Base-by-base conservation (phyloP, 768 basidiomycete genomes). In the Macrolepiota dolichaula region DNA sequence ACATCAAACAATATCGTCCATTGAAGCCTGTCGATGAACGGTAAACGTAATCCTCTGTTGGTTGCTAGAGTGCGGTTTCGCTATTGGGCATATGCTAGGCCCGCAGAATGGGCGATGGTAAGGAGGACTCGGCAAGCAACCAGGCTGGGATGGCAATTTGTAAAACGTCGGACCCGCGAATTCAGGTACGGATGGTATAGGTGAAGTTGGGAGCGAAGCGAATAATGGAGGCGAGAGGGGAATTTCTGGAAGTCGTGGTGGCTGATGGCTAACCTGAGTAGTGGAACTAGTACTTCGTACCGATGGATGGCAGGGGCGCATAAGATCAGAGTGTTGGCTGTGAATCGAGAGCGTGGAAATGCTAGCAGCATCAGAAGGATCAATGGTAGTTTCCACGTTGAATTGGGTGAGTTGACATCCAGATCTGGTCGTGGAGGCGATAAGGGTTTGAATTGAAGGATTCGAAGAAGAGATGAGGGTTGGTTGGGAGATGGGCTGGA, bases 11-110 rank as follows among this genome's bases (percentile, higher is more conserved):
- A 68, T 58, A 17, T 63, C 51, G 52, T 70, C 69, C 38, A 64
- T 62, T 36, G 69, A 70, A 24, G 67, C 68, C 47, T 69, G 65
- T 52, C 65, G 64, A 51, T 68, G 66, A 44, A 69, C 57, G 19
- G 67, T 65, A 12, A 69, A 64, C 12, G 62, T 12, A 37, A 69
- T 64, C 12, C 63, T 66, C 2, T 38, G 35, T 22, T 50, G 13
- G n/a, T 47, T 5, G n/a, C 35, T 55, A 19, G 32, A 59, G 61
- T 61, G 61, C 22, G 57, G 55, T 9, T 24, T 27, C 12, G 60
- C 12, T 24, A 57, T 38, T 19, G 55, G 57, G 38, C 49, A 67
- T n/a, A 61, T 29, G 27, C 63, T 68, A 13, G 67, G 66, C 3
- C 59, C 59, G 46, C 55, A 49, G 44, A 54, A 61, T 17, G 60